Base-by-base conservation (phyloP, 1,139 yeast genomes). In the Taphrina deformans region DNA sequence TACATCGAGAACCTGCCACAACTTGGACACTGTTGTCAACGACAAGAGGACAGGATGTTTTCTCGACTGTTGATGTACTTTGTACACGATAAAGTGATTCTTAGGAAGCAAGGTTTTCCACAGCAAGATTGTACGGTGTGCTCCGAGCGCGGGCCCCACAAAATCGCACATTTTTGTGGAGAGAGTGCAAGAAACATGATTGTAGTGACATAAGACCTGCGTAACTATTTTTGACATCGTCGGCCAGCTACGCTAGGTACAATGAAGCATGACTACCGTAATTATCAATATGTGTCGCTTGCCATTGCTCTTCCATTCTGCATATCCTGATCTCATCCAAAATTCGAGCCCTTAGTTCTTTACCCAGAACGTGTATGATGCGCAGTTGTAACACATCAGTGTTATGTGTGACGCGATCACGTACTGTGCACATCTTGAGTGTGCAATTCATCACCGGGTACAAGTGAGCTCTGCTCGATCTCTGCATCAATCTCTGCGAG, bases 401-500 rank as follows among this genome's bases (percentile, higher is more conserved):
- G n/a, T n/a, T n/a, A n/a, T n/a, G n/a, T n/a, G n/a, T n/a, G n/a
- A n/a, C n/a, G n/a, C 41, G 16, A 3, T 38, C 41, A 38, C 41
- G 18, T 18, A 2, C 41, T 10, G 18, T 4, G 2, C 6, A 1
- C 41, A 7, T 38, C 16, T n/a, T 38, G 16, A n/a, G 16, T 4
- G 2, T 31, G 35, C 35, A 14, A 31, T 12, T 38, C 7, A 6
- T 38, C 16, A 14, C n/a, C 41, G n/a, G 41, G 18, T 7, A 4
- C 1, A 18, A 9, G 18, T 6, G 18, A 38, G 16, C 16, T 16
- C n/a, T 12, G 52, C 44, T 51, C 55, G 31, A 51, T 51, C 44
- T 51, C 55, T 16, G 40, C 29, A 31, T 51, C 55, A n/a, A 51
- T 51, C 33, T 51, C 55, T 7, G 14, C 44, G 14, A 51, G 55